Evolutionary conservation across 163 green algal genomes (phyloP), one percentile per base, ranked within the genome.

Genomic region (Chlamydomonas reinhardtii): DNA sequence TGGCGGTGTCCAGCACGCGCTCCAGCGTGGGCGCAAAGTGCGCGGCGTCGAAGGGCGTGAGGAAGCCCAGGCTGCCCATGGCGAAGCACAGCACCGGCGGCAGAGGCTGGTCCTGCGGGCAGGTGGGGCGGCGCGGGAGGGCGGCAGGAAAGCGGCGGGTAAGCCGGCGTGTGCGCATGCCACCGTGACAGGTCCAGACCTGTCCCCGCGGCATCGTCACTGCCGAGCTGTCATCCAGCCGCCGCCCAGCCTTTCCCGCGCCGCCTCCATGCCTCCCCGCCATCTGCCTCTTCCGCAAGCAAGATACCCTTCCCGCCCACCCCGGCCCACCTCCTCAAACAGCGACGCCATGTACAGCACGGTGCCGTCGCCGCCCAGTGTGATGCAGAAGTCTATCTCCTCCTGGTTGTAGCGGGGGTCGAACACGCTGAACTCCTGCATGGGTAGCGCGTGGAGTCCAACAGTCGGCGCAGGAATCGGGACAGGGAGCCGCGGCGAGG

Each of bases 61-160:
- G 85, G 75, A 94, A 96, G 48, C 94, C 93, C 31, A 99, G 92
- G 8, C 95, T 97, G 48, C 97, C 97, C 97, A 99, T 99, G 22
- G 95, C 94, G 79, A 99, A 98, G 89, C 85, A 94, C 39, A 98
- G 90, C 11, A 97, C 90, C 0, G 96, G 97, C 24, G 97, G 96
- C 88, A 99, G 87, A 6, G 97, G 95, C 48, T 83, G 74, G 84
- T 97, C 94, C 73, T 94, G 83, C 0, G 27, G 43, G 35, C 2
- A 16, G 27, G 39, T 8, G 72, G 43, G 37, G 11, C 14, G 39
- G 27, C 6, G 17, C 66, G 14, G 66, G 31, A 1, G 66, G 29
- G 66, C 15, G 31, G 31, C 0, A 2, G 17, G 31, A 11, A n/a
- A 19, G 12, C 6, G 48, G 48, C 9, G 48, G 48, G 48, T 56